Evolutionary conservation across 768 basidiomycete species (phyloP).

Genomic region (Collybiopsis confluens): DNA sequence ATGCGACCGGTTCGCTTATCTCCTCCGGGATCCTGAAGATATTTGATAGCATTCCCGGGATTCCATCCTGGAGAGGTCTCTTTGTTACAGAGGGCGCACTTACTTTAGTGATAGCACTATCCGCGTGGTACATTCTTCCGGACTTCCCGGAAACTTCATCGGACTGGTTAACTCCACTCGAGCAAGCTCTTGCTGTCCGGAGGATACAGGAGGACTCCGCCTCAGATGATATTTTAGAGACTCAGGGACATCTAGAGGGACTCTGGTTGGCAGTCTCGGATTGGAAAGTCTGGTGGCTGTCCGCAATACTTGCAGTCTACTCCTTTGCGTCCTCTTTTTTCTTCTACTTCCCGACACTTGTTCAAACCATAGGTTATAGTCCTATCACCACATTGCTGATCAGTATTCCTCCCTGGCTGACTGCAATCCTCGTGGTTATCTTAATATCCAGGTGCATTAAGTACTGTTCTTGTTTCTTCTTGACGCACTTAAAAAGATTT

Average conservation of each 20-base stretch:
- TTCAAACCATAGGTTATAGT: slow-evolving; percentile 49
- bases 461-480: background rate
- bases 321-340: slow-evolving; percentile 50
- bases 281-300: slow-evolving; percentile 77
- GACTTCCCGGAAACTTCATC: slow-evolving; percentile 39
- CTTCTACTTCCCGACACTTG: slow-evolving; percentile 54
- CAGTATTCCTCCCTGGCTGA: slow-evolving; percentile 67
- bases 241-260: slow-evolving; percentile 40
- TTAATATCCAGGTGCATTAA: slow-evolving; percentile 31
- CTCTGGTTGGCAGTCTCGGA: slow-evolving; percentile 64
- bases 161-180: slow-evolving; percentile 29
- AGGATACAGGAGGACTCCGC: slow-evolving; percentile 65
- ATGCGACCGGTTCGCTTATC: slow-evolving; percentile 47
- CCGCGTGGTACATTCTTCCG: slow-evolving; percentile 42
- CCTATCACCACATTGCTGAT: slow-evolving; percentile 51
- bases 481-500: background rate
- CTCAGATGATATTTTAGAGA: slow-evolving; percentile 44
- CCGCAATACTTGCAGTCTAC: slow-evolving; percentile 40
- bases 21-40: slow-evolving; percentile 41
- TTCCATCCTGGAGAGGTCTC: slow-evolving; percentile 50
- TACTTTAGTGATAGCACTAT: slow-evolving; percentile 40
- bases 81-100: slow-evolving; percentile 44
- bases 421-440: slow-evolving; percentile 57
- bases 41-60: slow-evolving; percentile 45
- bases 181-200: slow-evolving; percentile 36